phyloP scores from a whole-genome alignment of 2,329 filamentous ascomycete species.

The Penicillium sp. region DNA sequence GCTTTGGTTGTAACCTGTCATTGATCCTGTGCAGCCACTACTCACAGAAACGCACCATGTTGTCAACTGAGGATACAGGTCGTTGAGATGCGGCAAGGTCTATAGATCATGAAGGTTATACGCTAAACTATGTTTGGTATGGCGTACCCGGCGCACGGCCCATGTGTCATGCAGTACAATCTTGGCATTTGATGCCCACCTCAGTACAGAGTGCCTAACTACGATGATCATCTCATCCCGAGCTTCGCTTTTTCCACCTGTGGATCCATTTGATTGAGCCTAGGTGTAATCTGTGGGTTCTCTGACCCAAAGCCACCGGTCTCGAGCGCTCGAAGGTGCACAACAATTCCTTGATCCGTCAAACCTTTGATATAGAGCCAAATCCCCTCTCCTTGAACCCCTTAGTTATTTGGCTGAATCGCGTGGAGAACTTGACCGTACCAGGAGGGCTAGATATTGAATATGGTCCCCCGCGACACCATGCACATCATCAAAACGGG shows the following conservation, averaged over 20 bases:
- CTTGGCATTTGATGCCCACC: neutral
- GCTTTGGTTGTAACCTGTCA: neutral
- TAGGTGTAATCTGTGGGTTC: neutral
- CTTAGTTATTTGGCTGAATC: neutral
- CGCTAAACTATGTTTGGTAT: neutral
- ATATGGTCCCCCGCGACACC: neutral
- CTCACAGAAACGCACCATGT: neutral
- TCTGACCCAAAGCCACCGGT: neutral
- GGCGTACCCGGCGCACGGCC: neutral
- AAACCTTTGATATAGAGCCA: neutral
- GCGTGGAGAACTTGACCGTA: neutral
- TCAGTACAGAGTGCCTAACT: neutral
- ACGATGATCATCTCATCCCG: neutral
- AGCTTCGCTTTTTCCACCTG: neutral
- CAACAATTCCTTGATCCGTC: neutral
- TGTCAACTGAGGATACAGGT: neutral
- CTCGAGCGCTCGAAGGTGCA: no score
- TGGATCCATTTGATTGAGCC: neutral
- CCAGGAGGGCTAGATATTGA: neutral
- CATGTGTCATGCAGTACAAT: neutral
- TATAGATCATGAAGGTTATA: slow-evolving; percentile 1
- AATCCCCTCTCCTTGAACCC: neutral
- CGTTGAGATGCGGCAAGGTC: neutral
- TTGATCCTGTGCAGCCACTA: no score
- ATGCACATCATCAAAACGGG: neutral